Percentiles rank a stretch among this genome's conserved stretches.
These are phyloP conservation scores for Coprinopsis marcescibilis DNA, from an alignment of 768 basidiomycete genomes.

Conservation along the genomic window DNA sequence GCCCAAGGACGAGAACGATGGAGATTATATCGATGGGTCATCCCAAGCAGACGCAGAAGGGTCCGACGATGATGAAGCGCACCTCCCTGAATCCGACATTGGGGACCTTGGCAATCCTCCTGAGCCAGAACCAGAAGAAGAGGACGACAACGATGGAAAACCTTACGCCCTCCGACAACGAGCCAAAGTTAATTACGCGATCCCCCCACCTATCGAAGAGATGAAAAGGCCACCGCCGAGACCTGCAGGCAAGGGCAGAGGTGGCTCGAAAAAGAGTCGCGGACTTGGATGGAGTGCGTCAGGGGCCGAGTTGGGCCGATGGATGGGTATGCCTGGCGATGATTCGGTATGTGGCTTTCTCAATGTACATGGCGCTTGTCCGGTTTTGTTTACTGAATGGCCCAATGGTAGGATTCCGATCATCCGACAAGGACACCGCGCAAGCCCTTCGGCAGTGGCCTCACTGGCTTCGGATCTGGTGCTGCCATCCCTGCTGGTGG, in stretches of 20 bases:
- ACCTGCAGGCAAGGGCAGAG: slow-evolving; percentile 22
- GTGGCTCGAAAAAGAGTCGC: slow-evolving; percentile 31
- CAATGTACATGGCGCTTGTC: not conserved
- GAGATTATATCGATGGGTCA: slow-evolving; percentile 39
- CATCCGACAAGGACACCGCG: slow-evolving; percentile 59
- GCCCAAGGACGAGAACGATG: slow-evolving; percentile 40
- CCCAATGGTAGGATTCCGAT: slow-evolving; percentile 59
- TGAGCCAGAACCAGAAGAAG: slow-evolving; percentile 38
- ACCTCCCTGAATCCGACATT: slow-evolving; percentile 26
- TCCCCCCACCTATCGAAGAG: slow-evolving; percentile 78
- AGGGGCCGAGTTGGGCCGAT: slow-evolving; percentile 70
- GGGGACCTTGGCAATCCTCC: slow-evolving; percentile 38
- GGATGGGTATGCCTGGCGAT: slow-evolving; percentile 70
- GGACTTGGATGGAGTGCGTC: slow-evolving; percentile 73
- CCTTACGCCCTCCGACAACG: slow-evolving; percentile 66
- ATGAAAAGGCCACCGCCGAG: slow-evolving; percentile 43
- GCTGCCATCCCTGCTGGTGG: slow-evolving; percentile 48
- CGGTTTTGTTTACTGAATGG: slow-evolving; percentile 1
- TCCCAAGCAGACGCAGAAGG: slow-evolving; percentile 51
- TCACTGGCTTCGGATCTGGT: slow-evolving; percentile 49
- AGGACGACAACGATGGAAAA: slow-evolving; percentile 47
- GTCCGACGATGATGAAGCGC: slow-evolving; percentile 50
- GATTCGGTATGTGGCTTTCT: slow-evolving; percentile 50
- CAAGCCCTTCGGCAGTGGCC: slow-evolving; percentile 49
- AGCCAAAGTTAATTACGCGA: slow-evolving; percentile 70